Evolutionary conservation across 2,329 filamentous ascomycete species (phyloP), one percentile per base, ranked within the genome.

Genomic region (Colletotrichum lini): DNA sequence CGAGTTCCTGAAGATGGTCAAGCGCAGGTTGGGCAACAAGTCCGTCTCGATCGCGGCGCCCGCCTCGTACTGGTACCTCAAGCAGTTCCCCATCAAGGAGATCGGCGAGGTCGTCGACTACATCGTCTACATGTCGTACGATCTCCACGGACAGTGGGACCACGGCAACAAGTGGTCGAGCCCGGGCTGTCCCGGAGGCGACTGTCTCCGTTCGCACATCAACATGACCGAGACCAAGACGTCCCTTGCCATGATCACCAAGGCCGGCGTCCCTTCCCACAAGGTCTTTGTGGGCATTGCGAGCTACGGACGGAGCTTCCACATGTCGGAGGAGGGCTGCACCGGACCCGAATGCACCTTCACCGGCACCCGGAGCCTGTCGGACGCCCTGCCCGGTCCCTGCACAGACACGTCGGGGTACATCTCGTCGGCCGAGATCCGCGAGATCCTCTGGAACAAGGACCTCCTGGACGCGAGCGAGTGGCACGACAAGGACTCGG

Each of bases 31-130:
- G 2, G 15, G 16, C 79, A 81, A 21, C 23, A 80, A 80, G 65
- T 75, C 78, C 0, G 67, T 83, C 1, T 83, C 81, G 0, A 78
- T 83, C 70, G 82, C 81, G 6, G 77, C 81, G 0, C 81, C 81
- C 0, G 78, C 81, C 0, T 82, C 81, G 0, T 84, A 77, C 66
- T 83, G 80, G 81, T 84, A 84, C n/a, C 75, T 84, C 0, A 80
- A 79, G 68, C 67, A 68, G 0, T 84, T 80, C 64, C 81, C 79
- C 0, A 79, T 84, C 47, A 52, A 61, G 30, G 35, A 21, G 4
- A n/a, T 63, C 4, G n/a, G 13, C 13, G 15, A 30, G 12, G 30
- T 40, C 26, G 15, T 68, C 13, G 30, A 63, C 65, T 69, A 18
- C 38, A 21, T 63, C 49, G 44, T 16, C 18, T 9, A n/a, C 58